These are phyloP conservation scores for Millerozyma miso DNA, from an alignment of 805 yeast genomes.

Conservation along the genomic window DNA sequence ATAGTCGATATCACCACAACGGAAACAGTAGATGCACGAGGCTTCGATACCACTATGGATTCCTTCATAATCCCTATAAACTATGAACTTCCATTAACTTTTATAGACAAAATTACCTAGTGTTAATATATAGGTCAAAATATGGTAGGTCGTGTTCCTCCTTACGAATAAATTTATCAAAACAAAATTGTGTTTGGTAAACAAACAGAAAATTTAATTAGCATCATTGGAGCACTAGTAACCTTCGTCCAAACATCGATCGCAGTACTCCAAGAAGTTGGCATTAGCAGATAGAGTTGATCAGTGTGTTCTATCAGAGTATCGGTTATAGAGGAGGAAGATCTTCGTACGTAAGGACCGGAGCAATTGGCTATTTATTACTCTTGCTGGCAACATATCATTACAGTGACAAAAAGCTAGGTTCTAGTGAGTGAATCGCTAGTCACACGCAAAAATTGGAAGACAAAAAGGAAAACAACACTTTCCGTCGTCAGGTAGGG, in stretches of 20 bases:
- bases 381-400: not conserved
- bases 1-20: slow-evolving; percentile 60
- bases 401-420: too few relatives aligned
- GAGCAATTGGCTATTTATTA: not conserved
- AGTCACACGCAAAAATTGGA: too few relatives aligned
- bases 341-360: not conserved
- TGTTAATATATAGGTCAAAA: not conserved
- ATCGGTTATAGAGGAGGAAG: not conserved
- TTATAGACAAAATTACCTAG: not conserved
- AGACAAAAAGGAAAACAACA: too few relatives aligned
- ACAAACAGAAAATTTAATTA: slow-evolving; percentile 10
- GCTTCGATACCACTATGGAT: slow-evolving; percentile 47
- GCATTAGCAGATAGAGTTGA: not conserved
- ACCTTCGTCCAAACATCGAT: not conserved
- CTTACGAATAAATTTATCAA: slow-evolving; percentile 7
- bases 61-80: slow-evolving; percentile 62
- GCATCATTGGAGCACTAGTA: not conserved
- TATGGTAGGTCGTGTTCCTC: not conserved
- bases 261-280: not conserved
- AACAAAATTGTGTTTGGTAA: slow-evolving; percentile 18
- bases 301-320: not conserved
- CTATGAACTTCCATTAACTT: slow-evolving; percentile 16
- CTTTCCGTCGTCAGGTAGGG: not conserved
- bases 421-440: too few relatives aligned
- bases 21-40: slow-evolving; percentile 69